Base-by-base conservation (phyloP, 2,329 filamentous ascomycete species). In the Colletotrichum liaoningense region DNA sequence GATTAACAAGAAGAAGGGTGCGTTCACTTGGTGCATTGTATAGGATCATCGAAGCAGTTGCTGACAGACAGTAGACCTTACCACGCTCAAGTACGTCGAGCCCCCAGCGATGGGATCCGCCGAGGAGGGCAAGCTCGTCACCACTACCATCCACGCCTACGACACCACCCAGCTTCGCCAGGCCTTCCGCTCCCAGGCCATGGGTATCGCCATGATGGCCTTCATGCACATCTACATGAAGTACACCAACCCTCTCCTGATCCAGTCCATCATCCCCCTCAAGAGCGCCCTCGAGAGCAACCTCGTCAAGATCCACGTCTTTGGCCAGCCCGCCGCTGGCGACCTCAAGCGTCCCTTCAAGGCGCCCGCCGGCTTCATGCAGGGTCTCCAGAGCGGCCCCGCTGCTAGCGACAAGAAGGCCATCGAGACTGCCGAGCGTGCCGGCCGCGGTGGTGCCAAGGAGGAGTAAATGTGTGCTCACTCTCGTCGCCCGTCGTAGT, bases 151-250 rank as follows among this genome's bases (percentile, higher is more conserved):
- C 83, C 93, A 97, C 87, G 95, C 95, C 81, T 99, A 99, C 89
- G 97, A 99, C 85, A 88, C 92, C 80, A 87, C 90, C 79, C 96
- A 98, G 88, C 90, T 98, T 82, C 93, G 93, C 86, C 88, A 90
- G 76, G 89, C 95, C 77, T 94, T 96, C 90, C 97, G 97, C 85
- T 90, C 93, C 76, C 96, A 98, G 87, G 86, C 97, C 80, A 98
- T 98, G 94, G 97, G 97, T 74, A 89, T 99, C 72, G 95, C 90
- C 84, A 99, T 99, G 95, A 98, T 99, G 96, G 92, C 86, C 75
- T 94, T 98, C 81, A 98, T 99, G 96, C 97, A 99, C 88, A 78
- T 99, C 75, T 99, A 98, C 92, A 94, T 99, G 90, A 95, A 98
- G 85, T 99, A 98, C 93, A 98, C 95, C 87, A 99, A 98, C 92